phyloP scores from a whole-genome alignment of 768 basidiomycete species.

The Auricularia auricula-judae region DNA sequence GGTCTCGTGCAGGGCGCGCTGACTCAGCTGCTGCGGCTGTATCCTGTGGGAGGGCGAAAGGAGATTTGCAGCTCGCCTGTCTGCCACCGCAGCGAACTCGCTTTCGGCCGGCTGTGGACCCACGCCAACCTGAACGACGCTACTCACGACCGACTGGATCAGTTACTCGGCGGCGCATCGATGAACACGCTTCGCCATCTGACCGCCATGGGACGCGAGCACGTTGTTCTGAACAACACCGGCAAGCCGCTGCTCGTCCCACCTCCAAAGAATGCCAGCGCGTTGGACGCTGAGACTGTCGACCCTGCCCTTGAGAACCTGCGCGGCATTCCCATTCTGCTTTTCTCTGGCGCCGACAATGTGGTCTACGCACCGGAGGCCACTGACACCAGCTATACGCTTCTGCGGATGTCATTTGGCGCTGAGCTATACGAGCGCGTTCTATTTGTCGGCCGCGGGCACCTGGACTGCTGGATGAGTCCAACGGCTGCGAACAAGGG shows the following conservation, averaged over 20 bases:
- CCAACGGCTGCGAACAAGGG: neutral
- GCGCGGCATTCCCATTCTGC: slow-evolving; percentile 1
- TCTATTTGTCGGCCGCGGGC: neutral
- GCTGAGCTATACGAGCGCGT: neutral
- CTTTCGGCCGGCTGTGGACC: slow-evolving; percentile 2
- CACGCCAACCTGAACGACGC: slow-evolving; percentile 2
- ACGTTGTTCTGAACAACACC: neutral
- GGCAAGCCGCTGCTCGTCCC: neutral
- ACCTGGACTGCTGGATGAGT: neutral
- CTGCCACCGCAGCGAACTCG: neutral
- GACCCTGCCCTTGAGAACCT: neutral
- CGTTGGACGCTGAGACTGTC: neutral
- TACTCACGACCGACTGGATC: slow-evolving; percentile 1
- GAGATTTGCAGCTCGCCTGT: neutral
- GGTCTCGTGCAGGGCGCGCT: neutral
- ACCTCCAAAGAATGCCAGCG: neutral
- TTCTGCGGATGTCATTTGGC: neutral
- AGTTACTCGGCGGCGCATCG: neutral
- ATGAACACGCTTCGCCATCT: slow-evolving; percentile 1
- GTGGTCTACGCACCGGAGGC: neutral
- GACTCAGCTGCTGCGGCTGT: neutral
- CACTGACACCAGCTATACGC: neutral
- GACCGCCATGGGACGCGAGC: neutral
- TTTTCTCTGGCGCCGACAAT: neutral
- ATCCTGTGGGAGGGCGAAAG: neutral